These are phyloP conservation scores for Pseudoneurospora amorphoporcata DNA, from an alignment of 495 filamentous ascomycete genomes.

Conservation along the genomic window DNA sequence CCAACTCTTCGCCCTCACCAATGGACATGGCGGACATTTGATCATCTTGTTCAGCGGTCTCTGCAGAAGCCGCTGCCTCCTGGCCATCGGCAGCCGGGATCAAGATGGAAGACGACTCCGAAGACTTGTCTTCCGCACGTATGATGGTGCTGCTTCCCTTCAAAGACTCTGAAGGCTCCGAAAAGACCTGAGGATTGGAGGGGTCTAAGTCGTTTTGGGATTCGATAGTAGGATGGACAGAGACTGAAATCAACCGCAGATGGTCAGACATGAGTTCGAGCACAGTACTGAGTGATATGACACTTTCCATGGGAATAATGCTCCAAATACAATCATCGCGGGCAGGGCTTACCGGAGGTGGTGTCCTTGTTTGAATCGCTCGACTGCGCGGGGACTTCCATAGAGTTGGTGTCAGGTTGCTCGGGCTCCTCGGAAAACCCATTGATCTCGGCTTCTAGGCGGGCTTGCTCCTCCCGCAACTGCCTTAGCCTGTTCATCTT, in stretches of 20 bases:
- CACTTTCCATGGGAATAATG: not conserved
- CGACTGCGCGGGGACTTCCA: slow-evolving; percentile 9
- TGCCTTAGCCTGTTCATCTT: slow-evolving; percentile 41
- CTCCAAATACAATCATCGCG: not conserved
- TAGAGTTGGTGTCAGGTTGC: slow-evolving; percentile 36
- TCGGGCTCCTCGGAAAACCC: slow-evolving; percentile 44
- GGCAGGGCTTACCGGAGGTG: slow-evolving; percentile 1
- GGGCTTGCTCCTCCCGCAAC: slow-evolving; percentile 46
- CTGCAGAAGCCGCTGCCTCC: not conserved
- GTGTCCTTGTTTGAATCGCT: not conserved
- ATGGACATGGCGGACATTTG: not conserved
- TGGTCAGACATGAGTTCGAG: not conserved
- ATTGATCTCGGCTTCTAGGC: slow-evolving; percentile 47
- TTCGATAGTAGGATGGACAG: not conserved
- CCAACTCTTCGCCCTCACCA: not conserved
- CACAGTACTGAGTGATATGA: not conserved
- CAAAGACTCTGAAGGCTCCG: not conserved
- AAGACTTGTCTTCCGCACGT: not conserved
- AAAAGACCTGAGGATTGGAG: not conserved
- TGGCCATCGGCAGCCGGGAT: not conserved
- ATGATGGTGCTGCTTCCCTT: not conserved
- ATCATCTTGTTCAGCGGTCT: not conserved
- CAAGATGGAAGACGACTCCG: not conserved
- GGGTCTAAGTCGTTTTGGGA: not conserved
- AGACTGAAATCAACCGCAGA: not conserved